These are phyloP conservation scores for Pythium volutum DNA, from an alignment of 352 stramenopile genomes.

Conservation along the genomic window DNA sequence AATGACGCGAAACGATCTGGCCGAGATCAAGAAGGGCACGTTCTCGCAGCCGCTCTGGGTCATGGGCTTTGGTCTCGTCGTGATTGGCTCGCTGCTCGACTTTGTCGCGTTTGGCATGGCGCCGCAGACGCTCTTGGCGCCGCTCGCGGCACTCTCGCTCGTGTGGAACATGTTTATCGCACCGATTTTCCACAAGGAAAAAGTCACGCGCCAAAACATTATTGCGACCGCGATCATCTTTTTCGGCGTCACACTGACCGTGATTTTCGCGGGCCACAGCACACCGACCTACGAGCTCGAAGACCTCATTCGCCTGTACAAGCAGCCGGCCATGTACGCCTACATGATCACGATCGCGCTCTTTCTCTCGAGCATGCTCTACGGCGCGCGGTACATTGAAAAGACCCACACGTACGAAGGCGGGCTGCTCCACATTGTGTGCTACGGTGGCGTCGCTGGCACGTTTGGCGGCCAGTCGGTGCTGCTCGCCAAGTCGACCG, in stretches of 20 bases:
- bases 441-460: conserved; percentile 85
- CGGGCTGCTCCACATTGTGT: conserved; percentile 78
- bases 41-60: conserved; percentile 88
- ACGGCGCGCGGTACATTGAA: conserved; percentile 70
- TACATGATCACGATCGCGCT: conserved; percentile 78
- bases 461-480: conserved; percentile 89
- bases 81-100: conserved; percentile 82
- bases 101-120: conserved; percentile 92
- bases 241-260: conserved; percentile 80
- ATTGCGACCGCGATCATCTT: conserved; percentile 88
- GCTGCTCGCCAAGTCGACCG: conserved; percentile 86
- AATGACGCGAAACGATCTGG: conserved; percentile 69
- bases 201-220: conserved; percentile 78
- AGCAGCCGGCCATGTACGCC: conserved; percentile 75
- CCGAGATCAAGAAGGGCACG: conserved; percentile 69
- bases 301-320: conserved; percentile 80
- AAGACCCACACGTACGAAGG: conserved; percentile 64
- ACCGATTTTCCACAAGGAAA: conserved; percentile 88
- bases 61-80: conserved; percentile 82
- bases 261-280: conserved; percentile 87
- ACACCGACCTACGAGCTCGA: conserved; percentile 85
- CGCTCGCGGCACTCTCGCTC: conserved; percentile 84
- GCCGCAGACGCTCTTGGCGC: conserved; percentile 86
- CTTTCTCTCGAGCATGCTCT: conserved; percentile 63
- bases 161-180: conserved; percentile 93